These are phyloP conservation scores for Cynara cardunculus DNA, from an alignment of 129 eudicot species.

Conservation along the genomic window DNA sequence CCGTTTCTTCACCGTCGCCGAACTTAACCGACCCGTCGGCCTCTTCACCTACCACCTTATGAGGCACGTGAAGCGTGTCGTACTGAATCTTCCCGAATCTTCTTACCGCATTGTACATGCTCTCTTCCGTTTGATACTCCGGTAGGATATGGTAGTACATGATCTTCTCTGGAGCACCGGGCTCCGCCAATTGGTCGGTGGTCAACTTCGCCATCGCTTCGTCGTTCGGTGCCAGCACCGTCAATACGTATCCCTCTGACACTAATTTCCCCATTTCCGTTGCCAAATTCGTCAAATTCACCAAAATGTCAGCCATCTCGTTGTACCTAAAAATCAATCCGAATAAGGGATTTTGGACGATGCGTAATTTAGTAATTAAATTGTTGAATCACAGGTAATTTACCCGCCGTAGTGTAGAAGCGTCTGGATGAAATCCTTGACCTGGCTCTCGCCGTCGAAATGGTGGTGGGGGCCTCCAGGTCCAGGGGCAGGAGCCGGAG, in stretches of 20 bases:
- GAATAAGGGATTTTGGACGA: slow-evolving; percentile 2
- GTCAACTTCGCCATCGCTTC: slow-evolving; percentile 90
- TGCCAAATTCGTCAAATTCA: slow-evolving; percentile 73
- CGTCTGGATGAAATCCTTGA: slow-evolving; percentile 77
- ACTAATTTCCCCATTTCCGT: slow-evolving; percentile 83
- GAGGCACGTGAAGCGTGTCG: slow-evolving; percentile 68
- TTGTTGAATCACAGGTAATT: background rate
- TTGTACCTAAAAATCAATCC: slow-evolving; percentile 39
- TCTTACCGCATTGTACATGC: slow-evolving; percentile 85
- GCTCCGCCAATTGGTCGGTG: slow-evolving; percentile 77
- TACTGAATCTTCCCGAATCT: slow-evolving; percentile 75
- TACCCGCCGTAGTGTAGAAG: slow-evolving; percentile 70
- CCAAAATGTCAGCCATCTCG: slow-evolving; percentile 86
- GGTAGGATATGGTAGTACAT: slow-evolving; percentile 82
- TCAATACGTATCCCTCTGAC: slow-evolving; percentile 75
- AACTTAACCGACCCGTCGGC: slow-evolving; percentile 92
- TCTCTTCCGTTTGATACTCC: slow-evolving; percentile 98
- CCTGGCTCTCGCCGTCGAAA: slow-evolving; percentile 85
- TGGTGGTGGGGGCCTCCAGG: slow-evolving; percentile 87
- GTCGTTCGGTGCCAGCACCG: slow-evolving; percentile 90
- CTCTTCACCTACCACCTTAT: slow-evolving; percentile 71
- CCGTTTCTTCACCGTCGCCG: slow-evolving; percentile 66
- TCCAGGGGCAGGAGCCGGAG: slow-evolving; percentile 96
- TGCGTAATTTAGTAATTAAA: background rate
- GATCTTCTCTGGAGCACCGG: slow-evolving; percentile 85